Conservation (phyloP, 2,329 filamentous ascomycete genomes). For the Massarina eburnea region DNA sequence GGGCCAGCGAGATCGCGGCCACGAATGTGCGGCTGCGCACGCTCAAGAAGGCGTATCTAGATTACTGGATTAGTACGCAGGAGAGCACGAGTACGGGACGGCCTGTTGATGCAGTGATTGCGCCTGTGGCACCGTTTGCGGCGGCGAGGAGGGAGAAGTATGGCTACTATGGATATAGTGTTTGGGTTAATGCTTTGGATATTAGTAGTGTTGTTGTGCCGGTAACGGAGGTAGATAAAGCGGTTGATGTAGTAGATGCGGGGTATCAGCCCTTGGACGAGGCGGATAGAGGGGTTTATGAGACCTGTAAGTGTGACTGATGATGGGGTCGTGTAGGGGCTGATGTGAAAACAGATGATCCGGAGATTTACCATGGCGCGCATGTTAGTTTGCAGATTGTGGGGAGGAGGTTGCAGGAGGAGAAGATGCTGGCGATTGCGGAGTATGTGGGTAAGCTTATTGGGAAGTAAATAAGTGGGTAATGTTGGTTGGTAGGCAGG, state of each 20-base stretch:
- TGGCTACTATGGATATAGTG: slow-evolving; percentile 37
- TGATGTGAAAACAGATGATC: slow-evolving; percentile 33
- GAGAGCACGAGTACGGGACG: slow-evolving; percentile 22
- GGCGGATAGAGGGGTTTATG: slow-evolving; percentile 26
- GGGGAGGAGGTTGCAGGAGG: slow-evolving; percentile 41
- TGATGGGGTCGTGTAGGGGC: background rate
- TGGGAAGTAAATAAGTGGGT: background rate
- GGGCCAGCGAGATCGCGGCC: slow-evolving; percentile 34
- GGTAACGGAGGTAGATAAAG: slow-evolving; percentile 35
- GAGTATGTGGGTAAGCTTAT: slow-evolving; percentile 31
- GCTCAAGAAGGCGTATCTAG: slow-evolving; percentile 38
- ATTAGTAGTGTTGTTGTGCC: slow-evolving; percentile 39
- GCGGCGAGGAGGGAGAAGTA: slow-evolving; percentile 34
- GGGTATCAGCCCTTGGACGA: slow-evolving; percentile 29
- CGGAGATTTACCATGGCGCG: slow-evolving; percentile 42
- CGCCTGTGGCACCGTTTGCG: slow-evolving; percentile 41
- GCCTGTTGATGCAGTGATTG: slow-evolving; percentile 42
- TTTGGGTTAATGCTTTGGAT: slow-evolving; percentile 34
- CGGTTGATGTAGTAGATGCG: slow-evolving; percentile 25
- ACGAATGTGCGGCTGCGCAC: slow-evolving; percentile 32
- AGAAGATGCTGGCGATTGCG: slow-evolving; percentile 43
- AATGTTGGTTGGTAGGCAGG: too few species aligned
- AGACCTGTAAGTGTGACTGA: slow-evolving; percentile 28
- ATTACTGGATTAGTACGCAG: slow-evolving; percentile 42
- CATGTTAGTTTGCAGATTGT: slow-evolving; percentile 43